Evolutionary conservation across 2,329 filamentous ascomycete genomes (phyloP).

Genomic region (Aspergillus sp.): DNA sequence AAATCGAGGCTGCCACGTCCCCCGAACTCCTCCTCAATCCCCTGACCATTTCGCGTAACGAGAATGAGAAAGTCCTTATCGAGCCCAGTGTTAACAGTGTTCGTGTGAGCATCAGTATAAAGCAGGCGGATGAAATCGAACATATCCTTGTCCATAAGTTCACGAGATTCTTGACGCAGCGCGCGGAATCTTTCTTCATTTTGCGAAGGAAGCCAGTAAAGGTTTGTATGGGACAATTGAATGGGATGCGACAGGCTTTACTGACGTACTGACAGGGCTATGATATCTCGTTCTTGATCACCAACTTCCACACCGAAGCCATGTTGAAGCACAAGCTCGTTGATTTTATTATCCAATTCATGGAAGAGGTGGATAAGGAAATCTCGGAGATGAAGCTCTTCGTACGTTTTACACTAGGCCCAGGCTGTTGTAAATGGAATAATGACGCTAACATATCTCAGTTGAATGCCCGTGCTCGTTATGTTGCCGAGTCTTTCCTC

Average conservation of each 20-base stretch:
- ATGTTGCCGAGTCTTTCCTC: constrained; percentile 96
- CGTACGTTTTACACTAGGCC: constrained; percentile 48
- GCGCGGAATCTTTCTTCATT: constrained; percentile 96
- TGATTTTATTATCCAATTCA: constrained; percentile 98
- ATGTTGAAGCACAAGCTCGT: constrained; percentile 99
- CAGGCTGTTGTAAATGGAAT: neutral
- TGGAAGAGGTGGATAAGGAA: constrained; percentile 99
- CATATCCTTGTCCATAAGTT: constrained; percentile 98
- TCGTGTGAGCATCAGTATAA: constrained; percentile 96
- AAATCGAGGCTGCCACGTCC: constrained; percentile 87
- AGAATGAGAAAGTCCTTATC: constrained; percentile 93
- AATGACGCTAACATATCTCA: constrained; percentile 35
- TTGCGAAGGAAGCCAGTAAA: constrained; percentile 90
- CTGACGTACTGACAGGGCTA: constrained; percentile 63
- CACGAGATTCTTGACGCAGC: constrained; percentile 88
- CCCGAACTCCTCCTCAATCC: constrained; percentile 92
- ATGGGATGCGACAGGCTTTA: neutral
- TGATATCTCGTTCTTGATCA: constrained; percentile 97
- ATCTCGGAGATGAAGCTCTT: constrained; percentile 99
- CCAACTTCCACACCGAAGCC: constrained; percentile 96
- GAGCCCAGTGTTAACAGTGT: constrained; percentile 97
- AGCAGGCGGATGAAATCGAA: constrained; percentile 98
- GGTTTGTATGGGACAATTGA: constrained; percentile 45
- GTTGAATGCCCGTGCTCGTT: constrained; percentile 94
- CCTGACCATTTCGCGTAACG: constrained; percentile 83